These are phyloP conservation scores for Cucurbita maxima DNA, from an alignment of 306 rosid genomes.

Conservation along the genomic window DNA sequence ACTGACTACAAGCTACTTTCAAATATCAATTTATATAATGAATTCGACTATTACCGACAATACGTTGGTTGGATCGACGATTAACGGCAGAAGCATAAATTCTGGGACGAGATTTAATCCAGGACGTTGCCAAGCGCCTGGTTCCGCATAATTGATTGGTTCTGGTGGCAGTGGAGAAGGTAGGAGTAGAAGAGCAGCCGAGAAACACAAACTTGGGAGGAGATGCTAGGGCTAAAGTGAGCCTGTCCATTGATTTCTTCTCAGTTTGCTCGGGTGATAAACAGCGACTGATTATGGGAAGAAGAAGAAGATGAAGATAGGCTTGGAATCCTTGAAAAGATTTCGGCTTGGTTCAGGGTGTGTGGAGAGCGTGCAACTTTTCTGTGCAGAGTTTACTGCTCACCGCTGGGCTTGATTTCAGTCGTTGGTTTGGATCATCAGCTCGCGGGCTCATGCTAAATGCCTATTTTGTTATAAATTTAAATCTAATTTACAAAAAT, in stretches of 20 bases:
- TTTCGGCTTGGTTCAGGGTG: not conserved
- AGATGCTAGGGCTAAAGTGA: conserved; percentile 8
- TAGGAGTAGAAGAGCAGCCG: not conserved
- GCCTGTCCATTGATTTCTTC: conserved; percentile 6
- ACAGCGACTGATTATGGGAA: not conserved
- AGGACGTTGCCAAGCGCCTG: not conserved
- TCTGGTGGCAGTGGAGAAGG: not conserved
- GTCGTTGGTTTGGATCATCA: too few relatives aligned
- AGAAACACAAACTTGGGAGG: not conserved
- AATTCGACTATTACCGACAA: not conserved
- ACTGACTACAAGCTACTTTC: not conserved
- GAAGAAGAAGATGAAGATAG: conserved; percentile 4
- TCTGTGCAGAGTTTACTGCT: not conserved
- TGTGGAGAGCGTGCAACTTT: not conserved
- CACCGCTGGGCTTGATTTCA: too few relatives aligned
- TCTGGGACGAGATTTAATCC: not conserved
- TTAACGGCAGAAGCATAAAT: conserved; percentile 4
- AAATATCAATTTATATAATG: not conserved
- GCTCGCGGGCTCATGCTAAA: too few relatives aligned
- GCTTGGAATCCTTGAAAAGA: not conserved
- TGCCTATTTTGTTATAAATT: too few relatives aligned
- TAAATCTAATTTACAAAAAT: too few relatives aligned
- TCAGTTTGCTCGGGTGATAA: not conserved
- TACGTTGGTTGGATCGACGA: conserved; percentile 5
- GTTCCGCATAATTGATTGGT: not conserved